Evolutionary conservation across 169 alveolate species (phyloP).

Genomic region (Plasmodium yoelii): DNA sequence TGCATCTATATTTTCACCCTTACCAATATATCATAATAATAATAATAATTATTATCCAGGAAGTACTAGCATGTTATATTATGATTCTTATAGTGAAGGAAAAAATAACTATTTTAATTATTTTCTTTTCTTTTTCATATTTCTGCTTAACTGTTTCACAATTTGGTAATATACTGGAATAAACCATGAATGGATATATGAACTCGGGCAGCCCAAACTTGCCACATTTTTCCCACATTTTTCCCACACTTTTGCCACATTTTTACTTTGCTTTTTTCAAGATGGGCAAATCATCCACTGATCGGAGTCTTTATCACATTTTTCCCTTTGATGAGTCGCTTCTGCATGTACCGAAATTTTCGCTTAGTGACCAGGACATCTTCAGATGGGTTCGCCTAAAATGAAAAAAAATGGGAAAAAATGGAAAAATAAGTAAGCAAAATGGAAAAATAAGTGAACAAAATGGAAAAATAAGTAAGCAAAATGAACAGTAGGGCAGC

Average conservation of each 20-base stretch:
- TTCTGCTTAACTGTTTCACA: too few species aligned
- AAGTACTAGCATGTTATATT: not conserved
- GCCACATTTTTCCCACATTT: slow-evolving; percentile 9
- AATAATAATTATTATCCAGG: slow-evolving; percentile 3
- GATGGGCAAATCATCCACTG: too few species aligned
- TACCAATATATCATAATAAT: slow-evolving; percentile 9
- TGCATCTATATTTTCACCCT: slow-evolving; percentile 16
- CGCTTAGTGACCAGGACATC: slow-evolving; percentile 44
- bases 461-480: too few species aligned
- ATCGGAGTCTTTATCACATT: slow-evolving; percentile 14
- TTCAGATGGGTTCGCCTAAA: not conserved
- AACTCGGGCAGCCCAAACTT: not conserved
- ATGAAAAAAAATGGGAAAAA: not conserved
- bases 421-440: too few species aligned
- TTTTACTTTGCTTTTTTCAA: too few species aligned
- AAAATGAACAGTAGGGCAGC: too few species aligned
- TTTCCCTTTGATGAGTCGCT: slow-evolving; percentile 52
- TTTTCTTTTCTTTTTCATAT: not conserved
- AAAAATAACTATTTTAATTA: not conserved
- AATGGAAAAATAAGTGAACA: too few species aligned
- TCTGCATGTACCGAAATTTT: slow-evolving; percentile 65
- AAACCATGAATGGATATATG: too few species aligned
- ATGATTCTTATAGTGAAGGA: slow-evolving; percentile 1
- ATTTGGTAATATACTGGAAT: too few species aligned
- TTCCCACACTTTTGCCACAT: too few species aligned